Evolutionary conservation across 2,329 filamentous ascomycete species (phyloP).

Genomic region (Apiospora kogelbergensis): DNA sequence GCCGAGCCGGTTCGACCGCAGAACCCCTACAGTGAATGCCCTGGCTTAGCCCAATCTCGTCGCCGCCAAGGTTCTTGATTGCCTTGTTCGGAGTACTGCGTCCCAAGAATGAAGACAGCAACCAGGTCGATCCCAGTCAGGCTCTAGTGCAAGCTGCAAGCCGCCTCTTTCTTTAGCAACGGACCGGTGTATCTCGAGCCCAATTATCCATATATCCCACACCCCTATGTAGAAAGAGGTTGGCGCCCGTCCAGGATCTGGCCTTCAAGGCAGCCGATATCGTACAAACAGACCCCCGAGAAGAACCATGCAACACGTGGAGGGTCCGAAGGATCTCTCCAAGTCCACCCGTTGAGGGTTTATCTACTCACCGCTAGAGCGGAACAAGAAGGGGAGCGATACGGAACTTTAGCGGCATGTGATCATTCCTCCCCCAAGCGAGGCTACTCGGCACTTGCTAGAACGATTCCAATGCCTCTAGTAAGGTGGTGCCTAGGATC

Average conservation of each 20-base stretch:
- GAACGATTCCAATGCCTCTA: not conserved
- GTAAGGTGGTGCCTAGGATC: not conserved
- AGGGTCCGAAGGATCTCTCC: not conserved
- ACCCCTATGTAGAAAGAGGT: not conserved
- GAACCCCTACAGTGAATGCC: not conserved
- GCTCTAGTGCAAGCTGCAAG: not conserved
- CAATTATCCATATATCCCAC: not conserved
- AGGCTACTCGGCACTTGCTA: not conserved
- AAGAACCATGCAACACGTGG: conserved; percentile 2
- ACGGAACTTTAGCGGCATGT: not conserved
- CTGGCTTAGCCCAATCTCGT: not conserved
- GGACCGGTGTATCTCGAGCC: not conserved
- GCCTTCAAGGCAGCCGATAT: not conserved
- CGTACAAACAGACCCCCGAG: not conserved
- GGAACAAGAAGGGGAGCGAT: not conserved
- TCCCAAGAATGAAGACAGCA: not conserved
- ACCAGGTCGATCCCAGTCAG: not conserved
- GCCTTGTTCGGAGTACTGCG: not conserved
- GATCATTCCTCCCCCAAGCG: not conserved
- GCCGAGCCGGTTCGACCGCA: not conserved
- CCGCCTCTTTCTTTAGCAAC: not conserved
- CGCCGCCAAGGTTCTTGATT: conserved; percentile 1
- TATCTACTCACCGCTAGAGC: not conserved
- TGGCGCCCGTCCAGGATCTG: not conserved
- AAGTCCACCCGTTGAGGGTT: not conserved